phyloP scores from a whole-genome alignment of 1,139 yeast species.

The Kluyveromyces marxianus region DNA sequence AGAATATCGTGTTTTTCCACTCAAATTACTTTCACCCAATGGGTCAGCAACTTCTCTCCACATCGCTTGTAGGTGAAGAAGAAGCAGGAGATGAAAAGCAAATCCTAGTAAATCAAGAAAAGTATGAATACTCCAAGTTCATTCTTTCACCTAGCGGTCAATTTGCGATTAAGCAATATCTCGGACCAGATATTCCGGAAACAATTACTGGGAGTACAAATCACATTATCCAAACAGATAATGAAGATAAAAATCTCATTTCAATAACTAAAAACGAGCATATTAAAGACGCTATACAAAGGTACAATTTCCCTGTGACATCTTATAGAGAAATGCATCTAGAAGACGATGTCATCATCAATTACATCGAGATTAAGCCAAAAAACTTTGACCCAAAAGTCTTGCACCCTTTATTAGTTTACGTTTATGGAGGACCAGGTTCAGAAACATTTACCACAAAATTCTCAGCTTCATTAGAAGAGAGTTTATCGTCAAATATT shows the following conservation, averaged over 20 bases:
- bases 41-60: constrained; percentile 51
- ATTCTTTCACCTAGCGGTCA: constrained; percentile 26
- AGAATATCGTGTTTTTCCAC: constrained; percentile 52
- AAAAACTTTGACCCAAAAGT: constrained; percentile 49
- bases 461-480: constrained; percentile 57
- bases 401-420: constrained; percentile 74
- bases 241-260: neutral
- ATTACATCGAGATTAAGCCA: constrained; percentile 72
- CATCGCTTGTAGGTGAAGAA: constrained; percentile 25
- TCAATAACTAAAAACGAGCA: constrained; percentile 25
- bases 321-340: constrained; percentile 42
- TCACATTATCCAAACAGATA: constrained; percentile 11
- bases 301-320: constrained; percentile 50
- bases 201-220: constrained; percentile 18
- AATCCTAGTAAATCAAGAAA: neutral
- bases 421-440: constrained; percentile 93
- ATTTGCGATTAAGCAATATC: constrained; percentile 21
- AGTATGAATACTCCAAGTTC: constrained; percentile 20
- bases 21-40: constrained; percentile 51
- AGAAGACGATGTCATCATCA: constrained; percentile 44
- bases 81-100: constrained; percentile 4
- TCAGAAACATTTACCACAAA: constrained; percentile 60
- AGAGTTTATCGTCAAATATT: constrained; percentile 56
- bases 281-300: constrained; percentile 26
- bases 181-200: constrained; percentile 25